Conservation (phyloP, 352 stramenopile species). For the Elongisporangium undulatum region DNA sequence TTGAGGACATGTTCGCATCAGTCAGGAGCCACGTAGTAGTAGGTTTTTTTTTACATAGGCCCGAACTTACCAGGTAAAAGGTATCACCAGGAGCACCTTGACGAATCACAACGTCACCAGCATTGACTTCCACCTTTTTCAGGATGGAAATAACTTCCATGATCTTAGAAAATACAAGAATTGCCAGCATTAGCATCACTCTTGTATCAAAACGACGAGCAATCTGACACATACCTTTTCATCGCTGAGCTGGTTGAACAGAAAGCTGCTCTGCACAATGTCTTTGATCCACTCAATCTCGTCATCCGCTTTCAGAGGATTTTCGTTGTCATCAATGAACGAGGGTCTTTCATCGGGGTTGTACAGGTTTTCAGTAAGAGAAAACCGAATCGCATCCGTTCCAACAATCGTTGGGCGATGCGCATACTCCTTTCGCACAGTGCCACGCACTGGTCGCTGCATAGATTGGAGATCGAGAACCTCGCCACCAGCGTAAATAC, state of each 20-base stretch:
- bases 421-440: conserved; percentile 51
- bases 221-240: conserved; percentile 50
- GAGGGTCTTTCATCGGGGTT: conserved; percentile 13
- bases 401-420: conserved; percentile 80
- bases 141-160: conserved; percentile 87
- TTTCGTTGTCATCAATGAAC: conserved; percentile 36
- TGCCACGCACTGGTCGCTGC: conserved; percentile 74
- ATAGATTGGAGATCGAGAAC: conserved; percentile 82
- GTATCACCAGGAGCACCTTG: conserved; percentile 91
- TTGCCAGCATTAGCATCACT: not conserved
- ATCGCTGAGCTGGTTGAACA: conserved; percentile 90
- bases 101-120: conserved; percentile 88
- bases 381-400: conserved; percentile 80
- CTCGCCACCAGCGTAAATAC: conserved; percentile 81
- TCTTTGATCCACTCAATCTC: conserved; percentile 85
- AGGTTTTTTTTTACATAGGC: not conserved
- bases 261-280: conserved; percentile 89
- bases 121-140: conserved; percentile 73
- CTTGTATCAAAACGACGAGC: not conserved
- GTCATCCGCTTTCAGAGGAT: conserved; percentile 55
- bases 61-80: conserved; percentile 87
- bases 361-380: conserved; percentile 48
- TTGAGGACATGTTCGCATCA: not conserved
- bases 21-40: not conserved
- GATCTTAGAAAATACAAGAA: conserved; percentile 26